Evolutionary conservation across 73 alveolate species (phyloP).

Genomic region (Paramecium caudatum): DNA sequence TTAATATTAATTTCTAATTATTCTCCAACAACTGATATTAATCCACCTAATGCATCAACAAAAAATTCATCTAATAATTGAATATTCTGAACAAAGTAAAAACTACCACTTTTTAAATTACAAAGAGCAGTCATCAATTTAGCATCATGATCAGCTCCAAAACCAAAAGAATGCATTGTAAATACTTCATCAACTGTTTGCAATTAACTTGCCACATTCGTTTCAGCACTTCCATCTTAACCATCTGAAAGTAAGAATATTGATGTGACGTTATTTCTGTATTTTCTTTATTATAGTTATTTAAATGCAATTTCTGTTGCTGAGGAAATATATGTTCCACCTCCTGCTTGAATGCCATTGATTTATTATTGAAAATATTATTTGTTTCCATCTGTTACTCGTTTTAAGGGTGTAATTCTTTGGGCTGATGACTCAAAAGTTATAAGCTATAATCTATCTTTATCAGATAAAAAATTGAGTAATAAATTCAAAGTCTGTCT

Average conservation of each 20-base stretch:
- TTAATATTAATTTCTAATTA: conserved; percentile 36
- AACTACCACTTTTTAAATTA: conserved; percentile 84
- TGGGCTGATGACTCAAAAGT: conserved; percentile 77
- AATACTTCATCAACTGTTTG: conserved; percentile 75
- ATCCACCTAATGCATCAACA: conserved; percentile 77
- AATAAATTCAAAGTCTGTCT: neutral
- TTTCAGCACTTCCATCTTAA: conserved; percentile 69
- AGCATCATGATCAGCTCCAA: conserved; percentile 89
- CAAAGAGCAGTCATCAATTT: conserved; percentile 80
- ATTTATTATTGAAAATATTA: conserved; percentile 12
- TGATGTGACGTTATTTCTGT: conserved; percentile 74
- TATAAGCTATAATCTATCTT: conserved; percentile 81
- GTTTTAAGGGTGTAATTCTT: conserved; percentile 74
- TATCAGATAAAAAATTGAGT: neutral
- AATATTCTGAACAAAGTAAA: conserved; percentile 77
- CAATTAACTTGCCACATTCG: conserved; percentile 1
- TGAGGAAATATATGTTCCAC: conserved; percentile 82
- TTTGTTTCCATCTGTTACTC: conserved; percentile 76
- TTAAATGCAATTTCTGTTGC: conserved; percentile 81
- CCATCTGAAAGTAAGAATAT: conserved; percentile 89
- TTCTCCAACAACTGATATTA: conserved; percentile 75
- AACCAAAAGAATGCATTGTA: conserved; percentile 89
- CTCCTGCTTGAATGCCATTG: conserved; percentile 54
- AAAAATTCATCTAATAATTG: conserved; percentile 71
- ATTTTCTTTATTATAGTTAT: conserved; percentile 78